A percentile compares a stretch with the other conserved stretches of the same genome.
phyloP scores from a whole-genome alignment of 306 rosid genomes.

The Alnus glutinosa region DNA sequence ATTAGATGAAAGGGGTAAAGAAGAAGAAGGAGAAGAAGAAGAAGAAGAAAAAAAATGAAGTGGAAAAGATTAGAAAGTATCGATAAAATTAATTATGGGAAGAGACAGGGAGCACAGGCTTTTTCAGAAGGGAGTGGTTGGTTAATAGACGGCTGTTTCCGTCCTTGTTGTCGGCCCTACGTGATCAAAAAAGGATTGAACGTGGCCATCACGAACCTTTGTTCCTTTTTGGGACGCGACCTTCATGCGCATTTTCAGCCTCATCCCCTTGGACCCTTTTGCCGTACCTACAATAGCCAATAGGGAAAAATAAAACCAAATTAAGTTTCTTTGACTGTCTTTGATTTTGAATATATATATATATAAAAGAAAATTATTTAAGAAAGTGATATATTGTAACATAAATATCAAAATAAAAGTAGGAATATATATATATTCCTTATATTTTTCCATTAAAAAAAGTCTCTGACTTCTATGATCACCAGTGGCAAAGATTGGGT shows the following conservation, averaged over 20 bases:
- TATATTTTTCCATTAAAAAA: neutral
- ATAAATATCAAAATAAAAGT: no score
- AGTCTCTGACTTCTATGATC: neutral
- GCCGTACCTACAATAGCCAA: neutral
- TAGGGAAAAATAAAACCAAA: neutral
- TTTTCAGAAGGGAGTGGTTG: conserved; percentile 48
- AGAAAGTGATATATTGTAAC: no score
- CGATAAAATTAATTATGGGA: neutral
- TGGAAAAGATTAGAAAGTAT: neutral
- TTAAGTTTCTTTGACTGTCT: no score
- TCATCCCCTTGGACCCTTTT: neutral
- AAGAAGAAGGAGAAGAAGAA: neutral
- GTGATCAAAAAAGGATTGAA: conserved; percentile 29
- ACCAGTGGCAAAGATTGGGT: conserved; percentile 15
- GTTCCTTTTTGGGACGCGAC: conserved; percentile 29
- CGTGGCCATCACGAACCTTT: conserved; percentile 48
- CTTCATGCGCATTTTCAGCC: conserved; percentile 24
- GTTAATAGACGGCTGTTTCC: conserved; percentile 60
- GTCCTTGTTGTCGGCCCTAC: conserved; percentile 74
- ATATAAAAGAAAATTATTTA: no score
- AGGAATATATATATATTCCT: no score
- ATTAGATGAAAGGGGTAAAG: no score
- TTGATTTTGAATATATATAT: no score
- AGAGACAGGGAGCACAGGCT: conserved; percentile 58
- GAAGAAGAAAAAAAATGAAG: no score